Percentiles rank a stretch among this genome's conserved stretches.
phyloP scores from a whole-genome alignment of 768 basidiomycete species.

The Tubosaeta sp. region DNA sequence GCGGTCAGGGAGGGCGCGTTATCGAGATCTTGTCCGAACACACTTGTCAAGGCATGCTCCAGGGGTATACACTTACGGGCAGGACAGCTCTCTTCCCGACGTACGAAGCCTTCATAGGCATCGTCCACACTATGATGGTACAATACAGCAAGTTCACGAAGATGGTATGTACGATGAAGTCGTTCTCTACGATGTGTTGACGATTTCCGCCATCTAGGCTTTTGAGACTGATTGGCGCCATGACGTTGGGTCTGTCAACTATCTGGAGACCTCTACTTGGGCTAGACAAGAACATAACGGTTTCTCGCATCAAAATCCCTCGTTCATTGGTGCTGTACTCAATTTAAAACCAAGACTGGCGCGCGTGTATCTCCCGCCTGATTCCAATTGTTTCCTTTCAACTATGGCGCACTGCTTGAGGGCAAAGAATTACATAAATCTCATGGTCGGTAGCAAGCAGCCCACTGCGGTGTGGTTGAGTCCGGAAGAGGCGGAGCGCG shows the following conservation, averaged over 20 bases:
- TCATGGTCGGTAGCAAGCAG: conserved; percentile 88
- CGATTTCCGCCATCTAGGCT: conserved; percentile 27
- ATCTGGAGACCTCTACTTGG: conserved; percentile 86
- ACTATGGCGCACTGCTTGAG: conserved; percentile 81
- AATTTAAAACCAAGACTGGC: conserved; percentile 67
- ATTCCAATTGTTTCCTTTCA: conserved; percentile 81
- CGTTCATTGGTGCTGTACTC: conserved; percentile 84
- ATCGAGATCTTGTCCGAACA: conserved; percentile 89
- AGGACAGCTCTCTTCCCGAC: conserved; percentile 82
- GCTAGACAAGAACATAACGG: conserved; percentile 86
- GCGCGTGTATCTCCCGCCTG: conserved; percentile 84
- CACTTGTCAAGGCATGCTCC: conserved; percentile 85
- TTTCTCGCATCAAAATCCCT: conserved; percentile 84
- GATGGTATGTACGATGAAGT: conserved; percentile 46
- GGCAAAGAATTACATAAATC: conserved; percentile 81
- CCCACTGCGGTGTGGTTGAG: conserved; percentile 76
- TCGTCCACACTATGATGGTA: conserved; percentile 86
- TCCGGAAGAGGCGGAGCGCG: conserved; percentile 69
- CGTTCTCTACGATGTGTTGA: background rate
- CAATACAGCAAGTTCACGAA: conserved; percentile 88
- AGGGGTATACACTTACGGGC: conserved; percentile 91
- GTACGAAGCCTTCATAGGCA: conserved; percentile 90
- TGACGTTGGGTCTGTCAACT: conserved; percentile 70
- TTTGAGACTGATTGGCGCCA: conserved; percentile 69
- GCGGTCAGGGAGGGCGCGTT: conserved; percentile 73